Evolutionary conservation across 2,329 filamentous ascomycete genomes (phyloP).

Genomic region (Herpotrichia juniperi): DNA sequence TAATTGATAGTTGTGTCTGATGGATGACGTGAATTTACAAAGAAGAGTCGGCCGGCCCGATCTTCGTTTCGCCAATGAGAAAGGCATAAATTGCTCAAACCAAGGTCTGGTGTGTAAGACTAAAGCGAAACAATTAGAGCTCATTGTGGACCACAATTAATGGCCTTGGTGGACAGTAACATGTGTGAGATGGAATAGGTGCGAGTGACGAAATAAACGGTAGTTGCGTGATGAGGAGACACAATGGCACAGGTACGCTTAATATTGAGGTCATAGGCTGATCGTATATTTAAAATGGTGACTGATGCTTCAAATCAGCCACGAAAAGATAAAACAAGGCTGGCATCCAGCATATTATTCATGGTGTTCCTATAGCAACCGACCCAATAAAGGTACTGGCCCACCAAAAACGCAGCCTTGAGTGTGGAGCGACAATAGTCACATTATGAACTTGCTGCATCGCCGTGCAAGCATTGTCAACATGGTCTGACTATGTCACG

Average conservation of each 20-base stretch:
- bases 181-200: neutral
- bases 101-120: too few relatives aligned
- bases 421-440: too few relatives aligned
- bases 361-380: neutral
- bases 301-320: neutral
- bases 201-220: neutral
- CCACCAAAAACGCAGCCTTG: neutral
- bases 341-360: neutral
- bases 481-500: too few relatives aligned
- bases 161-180: neutral
- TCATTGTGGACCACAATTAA: neutral
- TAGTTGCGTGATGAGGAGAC: too few relatives aligned
- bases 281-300: neutral
- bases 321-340: neutral
- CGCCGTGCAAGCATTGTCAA: too few relatives aligned
- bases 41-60: too few relatives aligned
- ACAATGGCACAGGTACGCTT: neutral
- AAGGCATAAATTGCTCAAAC: too few relatives aligned
- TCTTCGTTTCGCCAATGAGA: too few relatives aligned
- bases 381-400: neutral
- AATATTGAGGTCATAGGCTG: neutral
- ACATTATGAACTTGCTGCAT: too few relatives aligned
- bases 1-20: too few relatives aligned
- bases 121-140: too few relatives aligned
- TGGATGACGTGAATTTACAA: too few relatives aligned